Evolutionary conservation across 2,329 filamentous ascomycete genomes (phyloP).

Genomic region (Aureobasidium sp.): DNA sequence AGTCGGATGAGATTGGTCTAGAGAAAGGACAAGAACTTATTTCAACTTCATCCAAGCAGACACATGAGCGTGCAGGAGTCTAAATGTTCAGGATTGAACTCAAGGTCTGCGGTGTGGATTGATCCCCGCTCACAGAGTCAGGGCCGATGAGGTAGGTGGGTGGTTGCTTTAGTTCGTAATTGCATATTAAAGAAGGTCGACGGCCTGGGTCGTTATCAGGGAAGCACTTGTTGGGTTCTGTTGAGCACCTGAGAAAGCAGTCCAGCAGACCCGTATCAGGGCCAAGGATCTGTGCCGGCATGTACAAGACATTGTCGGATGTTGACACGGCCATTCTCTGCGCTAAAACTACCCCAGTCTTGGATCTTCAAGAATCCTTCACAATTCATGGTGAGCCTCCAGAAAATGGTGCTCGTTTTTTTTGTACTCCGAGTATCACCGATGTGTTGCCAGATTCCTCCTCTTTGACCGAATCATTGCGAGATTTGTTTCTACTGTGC

Average conservation of each 20-base stretch:
- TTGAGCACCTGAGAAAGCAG: neutral
- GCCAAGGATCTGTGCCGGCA: neutral
- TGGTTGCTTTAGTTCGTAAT: neutral
- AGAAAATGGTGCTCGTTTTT: neutral
- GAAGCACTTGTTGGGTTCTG: neutral
- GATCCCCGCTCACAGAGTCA: neutral
- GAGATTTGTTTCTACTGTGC: no score
- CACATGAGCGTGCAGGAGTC: neutral
- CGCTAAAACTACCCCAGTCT: neutral
- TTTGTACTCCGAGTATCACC: no score
- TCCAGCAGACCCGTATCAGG: neutral
- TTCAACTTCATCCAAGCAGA: neutral
- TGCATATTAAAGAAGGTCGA: neutral
- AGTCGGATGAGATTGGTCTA: neutral
- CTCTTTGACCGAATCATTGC: no score
- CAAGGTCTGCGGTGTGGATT: neutral
- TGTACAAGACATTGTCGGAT: neutral
- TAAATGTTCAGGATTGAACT: neutral
- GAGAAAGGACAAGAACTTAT: neutral
- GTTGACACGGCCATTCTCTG: neutral
- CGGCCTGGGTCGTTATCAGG: neutral
- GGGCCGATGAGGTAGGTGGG: neutral
- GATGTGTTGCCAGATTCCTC: no score
- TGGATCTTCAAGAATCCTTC: neutral
- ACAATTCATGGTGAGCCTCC: no score